Conservation (phyloP, 306 rosid genomes). For the Herpetospermum pedunculosum region DNA sequence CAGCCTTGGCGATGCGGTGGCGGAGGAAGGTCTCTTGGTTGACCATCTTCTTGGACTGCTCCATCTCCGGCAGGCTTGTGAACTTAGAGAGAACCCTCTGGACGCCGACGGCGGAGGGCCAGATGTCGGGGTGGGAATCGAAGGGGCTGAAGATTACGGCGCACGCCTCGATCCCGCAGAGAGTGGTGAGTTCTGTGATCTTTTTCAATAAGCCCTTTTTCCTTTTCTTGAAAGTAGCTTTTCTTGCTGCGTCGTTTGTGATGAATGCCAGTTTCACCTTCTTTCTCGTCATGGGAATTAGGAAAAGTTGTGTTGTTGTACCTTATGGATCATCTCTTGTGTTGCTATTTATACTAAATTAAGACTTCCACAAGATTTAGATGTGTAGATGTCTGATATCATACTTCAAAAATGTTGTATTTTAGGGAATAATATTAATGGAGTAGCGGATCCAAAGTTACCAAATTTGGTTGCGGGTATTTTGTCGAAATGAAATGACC, state of each 20-base stretch:
- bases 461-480: too few species aligned
- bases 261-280: constrained; percentile 19
- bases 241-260: constrained; percentile 11
- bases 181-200: constrained; percentile 15
- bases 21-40: constrained; percentile 24
- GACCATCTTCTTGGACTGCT: constrained; percentile 26
- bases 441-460: too few species aligned
- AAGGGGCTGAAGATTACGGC: constrained; percentile 29
- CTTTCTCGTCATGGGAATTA: constrained; percentile 14
- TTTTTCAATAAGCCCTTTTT: constrained; percentile 18
- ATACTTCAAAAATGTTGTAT: background rate
- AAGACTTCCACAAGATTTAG: too few species aligned
- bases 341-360: background rate
- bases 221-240: constrained; percentile 20
- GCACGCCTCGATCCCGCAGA: constrained; percentile 33
- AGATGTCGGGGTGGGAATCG: constrained; percentile 16
- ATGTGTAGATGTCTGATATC: too few species aligned
- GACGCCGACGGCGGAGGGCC: constrained; percentile 21
- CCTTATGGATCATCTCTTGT: background rate
- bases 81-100: constrained; percentile 2
- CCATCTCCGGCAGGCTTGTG: constrained; percentile 19
- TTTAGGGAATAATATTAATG: too few species aligned
- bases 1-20: constrained; percentile 19
- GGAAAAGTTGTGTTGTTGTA: background rate
- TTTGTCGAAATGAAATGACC: too few species aligned